Evolutionary conservation across 257 asterid genomes (phyloP).

Genomic region (Solanum tarapatanum): DNA sequence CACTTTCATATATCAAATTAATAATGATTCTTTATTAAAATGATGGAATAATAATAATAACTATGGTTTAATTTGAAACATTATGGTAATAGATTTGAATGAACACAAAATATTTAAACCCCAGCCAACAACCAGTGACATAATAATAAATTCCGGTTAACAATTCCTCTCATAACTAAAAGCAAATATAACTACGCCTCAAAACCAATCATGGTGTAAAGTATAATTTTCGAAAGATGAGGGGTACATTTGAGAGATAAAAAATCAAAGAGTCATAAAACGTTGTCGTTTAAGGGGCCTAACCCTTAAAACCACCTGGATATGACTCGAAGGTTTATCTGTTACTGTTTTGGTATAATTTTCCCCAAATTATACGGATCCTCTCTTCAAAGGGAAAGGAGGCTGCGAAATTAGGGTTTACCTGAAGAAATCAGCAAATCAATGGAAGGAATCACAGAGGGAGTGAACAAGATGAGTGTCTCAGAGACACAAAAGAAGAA

Average conservation of each 20-base stretch:
- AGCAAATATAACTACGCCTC: too few relatives aligned
- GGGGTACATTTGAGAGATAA: background rate
- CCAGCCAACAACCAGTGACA: too few relatives aligned
- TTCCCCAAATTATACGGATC: background rate
- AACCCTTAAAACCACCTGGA: background rate
- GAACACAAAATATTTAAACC: too few relatives aligned
- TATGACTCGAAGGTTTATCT: background rate
- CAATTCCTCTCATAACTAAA: too few relatives aligned
- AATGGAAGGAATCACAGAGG: slow-evolving; percentile 35
- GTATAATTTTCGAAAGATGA: background rate
- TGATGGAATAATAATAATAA: background rate
- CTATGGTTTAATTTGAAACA: too few relatives aligned
- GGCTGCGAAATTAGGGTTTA: background rate
- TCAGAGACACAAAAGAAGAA: slow-evolving; percentile 19
- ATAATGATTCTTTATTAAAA: background rate
- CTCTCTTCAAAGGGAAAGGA: background rate
- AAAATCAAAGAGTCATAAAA: background rate
- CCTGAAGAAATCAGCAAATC: background rate
- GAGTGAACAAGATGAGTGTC: slow-evolving; percentile 25
- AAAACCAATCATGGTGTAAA: too few relatives aligned
- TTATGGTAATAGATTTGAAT: background rate
- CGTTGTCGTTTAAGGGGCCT: background rate
- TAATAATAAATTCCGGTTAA: too few relatives aligned
- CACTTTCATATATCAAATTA: too few relatives aligned
- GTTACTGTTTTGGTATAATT: background rate